Evolutionary conservation across 2,329 filamentous ascomycete genomes (phyloP).

Genomic region (Cytospora paraplurivora): DNA sequence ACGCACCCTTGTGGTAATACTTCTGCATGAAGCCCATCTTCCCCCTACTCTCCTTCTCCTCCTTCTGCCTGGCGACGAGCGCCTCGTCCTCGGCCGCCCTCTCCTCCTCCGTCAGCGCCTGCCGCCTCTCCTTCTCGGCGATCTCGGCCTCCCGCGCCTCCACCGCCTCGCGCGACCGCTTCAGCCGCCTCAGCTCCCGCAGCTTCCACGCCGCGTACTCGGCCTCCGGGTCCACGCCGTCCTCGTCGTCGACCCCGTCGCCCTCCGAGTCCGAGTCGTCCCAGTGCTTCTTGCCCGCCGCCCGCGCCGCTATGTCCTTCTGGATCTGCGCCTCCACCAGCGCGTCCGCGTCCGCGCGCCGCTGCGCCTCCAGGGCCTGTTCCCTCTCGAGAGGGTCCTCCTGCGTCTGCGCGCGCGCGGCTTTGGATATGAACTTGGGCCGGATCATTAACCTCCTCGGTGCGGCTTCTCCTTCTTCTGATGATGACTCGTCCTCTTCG

Average conservation of each 20-base stretch:
- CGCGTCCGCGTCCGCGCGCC: conserved; percentile 72
- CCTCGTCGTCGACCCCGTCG: conserved; percentile 81
- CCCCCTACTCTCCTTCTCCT: conserved; percentile 75
- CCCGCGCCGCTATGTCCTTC: conserved; percentile 74
- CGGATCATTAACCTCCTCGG: conserved; percentile 60
- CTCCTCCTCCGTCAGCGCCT: conserved; percentile 85
- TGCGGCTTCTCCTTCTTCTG: conserved; percentile 56
- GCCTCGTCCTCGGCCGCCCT: conserved; percentile 81
- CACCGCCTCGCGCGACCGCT: conserved; percentile 82
- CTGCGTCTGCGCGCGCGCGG: conserved; percentile 46
- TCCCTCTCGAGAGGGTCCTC: conserved; percentile 38
- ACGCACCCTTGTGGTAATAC: conserved; percentile 96
- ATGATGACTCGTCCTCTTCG: conserved; percentile 54
- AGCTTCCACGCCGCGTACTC: conserved; percentile 94
- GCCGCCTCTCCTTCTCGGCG: conserved; percentile 84
- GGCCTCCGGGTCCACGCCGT: conserved; percentile 81
- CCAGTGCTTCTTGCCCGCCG: conserved; percentile 81
- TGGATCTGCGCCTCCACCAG: conserved; percentile 88
- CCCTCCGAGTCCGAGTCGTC: conserved; percentile 68
- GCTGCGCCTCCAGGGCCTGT: conserved; percentile 57
- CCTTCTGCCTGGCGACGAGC: conserved; percentile 75
- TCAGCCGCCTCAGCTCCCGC: conserved; percentile 84
- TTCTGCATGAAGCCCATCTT: conserved; percentile 92
- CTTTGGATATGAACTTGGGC: conserved; percentile 65
- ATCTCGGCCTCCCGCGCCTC: conserved; percentile 81